Conservation (phyloP, 345 rosid species). For the Fremontodendron californicum region DNA sequence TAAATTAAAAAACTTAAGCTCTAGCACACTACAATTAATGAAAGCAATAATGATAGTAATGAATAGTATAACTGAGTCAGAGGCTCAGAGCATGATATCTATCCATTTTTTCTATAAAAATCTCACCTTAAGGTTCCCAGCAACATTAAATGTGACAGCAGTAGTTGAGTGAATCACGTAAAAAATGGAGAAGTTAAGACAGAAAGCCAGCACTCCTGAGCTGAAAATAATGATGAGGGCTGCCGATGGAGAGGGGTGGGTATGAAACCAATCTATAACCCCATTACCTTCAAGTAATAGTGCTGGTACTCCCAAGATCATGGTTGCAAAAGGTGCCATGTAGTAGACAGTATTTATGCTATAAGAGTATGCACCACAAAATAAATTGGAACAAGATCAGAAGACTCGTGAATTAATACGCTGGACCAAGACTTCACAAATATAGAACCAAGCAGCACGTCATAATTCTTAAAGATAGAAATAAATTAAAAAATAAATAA, state of each 20-base stretch:
- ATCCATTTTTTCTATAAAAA: background rate
- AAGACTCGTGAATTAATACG: background rate
- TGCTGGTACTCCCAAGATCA: constrained; percentile 89
- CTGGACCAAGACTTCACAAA: background rate
- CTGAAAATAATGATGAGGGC: constrained; percentile 70
- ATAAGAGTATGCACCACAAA: constrained; percentile 6
- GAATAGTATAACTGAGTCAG: background rate
- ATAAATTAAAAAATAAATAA: background rate
- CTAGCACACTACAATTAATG: background rate
- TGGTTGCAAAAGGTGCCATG: constrained; percentile 98
- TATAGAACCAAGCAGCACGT: background rate
- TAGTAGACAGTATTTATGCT: constrained; percentile 98
- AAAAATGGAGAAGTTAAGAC: constrained; percentile 96
- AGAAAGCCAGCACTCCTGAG: constrained; percentile 94
- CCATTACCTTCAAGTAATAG: constrained; percentile 89
- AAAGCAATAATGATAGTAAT: background rate
- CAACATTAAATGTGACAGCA: constrained; percentile 97
- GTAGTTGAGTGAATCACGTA: constrained; percentile 98
- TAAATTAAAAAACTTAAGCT: background rate
- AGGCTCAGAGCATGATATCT: background rate
- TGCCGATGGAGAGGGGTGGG: constrained; percentile 49
- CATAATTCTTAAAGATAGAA: background rate
- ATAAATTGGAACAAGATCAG: constrained; percentile 12
- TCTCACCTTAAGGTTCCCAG: constrained; percentile 98
- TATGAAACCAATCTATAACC: constrained; percentile 67